phyloP scores from a whole-genome alignment of 208 protist genomes.

The Leishmania mexicana region DNA sequence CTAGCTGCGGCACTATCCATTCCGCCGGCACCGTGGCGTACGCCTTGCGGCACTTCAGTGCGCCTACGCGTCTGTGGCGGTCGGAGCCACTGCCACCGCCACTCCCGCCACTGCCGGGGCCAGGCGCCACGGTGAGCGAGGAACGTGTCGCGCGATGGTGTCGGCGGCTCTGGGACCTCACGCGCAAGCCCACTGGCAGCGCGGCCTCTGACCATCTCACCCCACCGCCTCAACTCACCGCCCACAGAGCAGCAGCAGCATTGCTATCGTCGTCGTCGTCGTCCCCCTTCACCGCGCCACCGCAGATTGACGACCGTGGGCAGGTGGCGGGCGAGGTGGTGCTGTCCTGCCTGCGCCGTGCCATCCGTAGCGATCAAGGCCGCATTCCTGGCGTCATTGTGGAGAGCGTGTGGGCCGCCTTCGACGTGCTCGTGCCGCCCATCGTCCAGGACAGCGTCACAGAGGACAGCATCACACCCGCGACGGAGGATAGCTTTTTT shows the following conservation, averaged over 20 bases:
- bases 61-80: background rate
- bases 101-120: background rate
- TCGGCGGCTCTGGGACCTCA: slow-evolving; percentile 65
- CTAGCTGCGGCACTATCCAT: background rate
- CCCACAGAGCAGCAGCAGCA: background rate
- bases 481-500: slow-evolving; percentile 51
- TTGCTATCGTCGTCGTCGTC: background rate
- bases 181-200: slow-evolving; percentile 15
- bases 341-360: slow-evolving; percentile 34
- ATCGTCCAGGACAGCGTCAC: slow-evolving; percentile 34
- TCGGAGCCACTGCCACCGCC: background rate
- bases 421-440: slow-evolving; percentile 62
- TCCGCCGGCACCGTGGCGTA: background rate
- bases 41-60: background rate
- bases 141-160: slow-evolving; percentile 74
- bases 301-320: background rate
- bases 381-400: slow-evolving; percentile 56
- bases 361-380: slow-evolving; percentile 46
- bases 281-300: background rate
- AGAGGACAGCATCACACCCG: slow-evolving; percentile 23
- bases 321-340: slow-evolving; percentile 23
- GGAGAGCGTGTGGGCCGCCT: slow-evolving; percentile 71
- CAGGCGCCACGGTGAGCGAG: slow-evolving; percentile 35
- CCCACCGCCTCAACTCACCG: slow-evolving; percentile 9
- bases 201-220: background rate